Conservation (phyloP, 2,329 filamentous ascomycete species). For the Curvularia hawaiiensis region DNA sequence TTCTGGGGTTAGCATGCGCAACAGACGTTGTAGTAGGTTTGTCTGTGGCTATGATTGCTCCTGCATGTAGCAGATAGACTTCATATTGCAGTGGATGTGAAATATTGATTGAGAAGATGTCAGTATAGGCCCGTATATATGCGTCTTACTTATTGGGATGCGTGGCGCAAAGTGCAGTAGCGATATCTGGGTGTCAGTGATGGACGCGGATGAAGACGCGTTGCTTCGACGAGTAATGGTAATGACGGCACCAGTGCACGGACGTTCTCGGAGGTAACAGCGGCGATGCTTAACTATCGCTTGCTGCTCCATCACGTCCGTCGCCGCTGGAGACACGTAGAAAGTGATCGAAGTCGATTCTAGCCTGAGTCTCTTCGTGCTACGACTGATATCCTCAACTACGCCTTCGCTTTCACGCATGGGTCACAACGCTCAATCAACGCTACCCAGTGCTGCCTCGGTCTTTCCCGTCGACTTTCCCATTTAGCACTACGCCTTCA, state of each 20-base stretch:
- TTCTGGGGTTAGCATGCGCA: conserved; percentile 51
- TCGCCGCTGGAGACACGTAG: conserved; percentile 10
- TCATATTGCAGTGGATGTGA: background rate
- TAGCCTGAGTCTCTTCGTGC: background rate
- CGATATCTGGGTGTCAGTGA: background rate
- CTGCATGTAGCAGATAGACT: background rate
- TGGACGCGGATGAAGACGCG: background rate
- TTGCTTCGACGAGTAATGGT: background rate
- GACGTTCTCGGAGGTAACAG: conserved; percentile 10
- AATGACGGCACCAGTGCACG: conserved; percentile 16
- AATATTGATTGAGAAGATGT: background rate
- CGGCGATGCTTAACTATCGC: conserved; percentile 16
- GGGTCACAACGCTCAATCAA: background rate
- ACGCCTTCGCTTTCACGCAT: background rate
- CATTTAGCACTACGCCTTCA: conserved; percentile 5
- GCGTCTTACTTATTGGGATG: background rate
- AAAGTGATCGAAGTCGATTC: conserved; percentile 14
- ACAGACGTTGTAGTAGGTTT: background rate
- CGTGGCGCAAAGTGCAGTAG: background rate
- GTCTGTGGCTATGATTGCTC: background rate
- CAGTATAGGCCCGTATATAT: background rate
- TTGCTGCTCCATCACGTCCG: conserved; percentile 8
- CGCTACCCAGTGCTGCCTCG: conserved; percentile 3
- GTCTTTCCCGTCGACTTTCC: conserved; percentile 4
- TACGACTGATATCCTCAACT: conserved; percentile 1